Evolutionary conservation across 2,329 filamentous ascomycete genomes (phyloP).

Genomic region (Lecanicillium sp.): DNA sequence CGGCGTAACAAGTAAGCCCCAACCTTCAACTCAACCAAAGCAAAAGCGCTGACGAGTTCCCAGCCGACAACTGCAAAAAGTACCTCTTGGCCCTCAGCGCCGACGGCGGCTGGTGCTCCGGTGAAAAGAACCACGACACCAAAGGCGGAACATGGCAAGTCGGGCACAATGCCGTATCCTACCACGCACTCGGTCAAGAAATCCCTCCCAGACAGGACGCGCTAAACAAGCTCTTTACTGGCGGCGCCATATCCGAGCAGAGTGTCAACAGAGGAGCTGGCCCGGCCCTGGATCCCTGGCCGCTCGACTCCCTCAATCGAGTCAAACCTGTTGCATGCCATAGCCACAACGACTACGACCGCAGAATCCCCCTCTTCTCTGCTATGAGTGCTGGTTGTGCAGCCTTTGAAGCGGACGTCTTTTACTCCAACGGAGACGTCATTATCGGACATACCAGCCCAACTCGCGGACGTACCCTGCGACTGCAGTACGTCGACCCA

Average conservation of each 20-base stretch:
- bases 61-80: constrained; percentile 1
- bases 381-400: constrained; percentile 52
- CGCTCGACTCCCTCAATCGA: constrained; percentile 9
- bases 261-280: constrained; percentile 11
- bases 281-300: constrained; percentile 12
- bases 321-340: constrained; percentile 41
- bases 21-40: background rate
- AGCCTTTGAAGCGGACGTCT: constrained; percentile 63
- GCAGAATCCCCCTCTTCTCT: constrained; percentile 51
- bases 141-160: constrained; percentile 15
- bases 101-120: constrained; percentile 12
- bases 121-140: constrained; percentile 11
- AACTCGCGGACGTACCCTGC: constrained; percentile 7
- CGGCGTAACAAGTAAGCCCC: constrained; percentile 8
- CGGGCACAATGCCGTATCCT: constrained; percentile 11
- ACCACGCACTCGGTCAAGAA: constrained; percentile 12
- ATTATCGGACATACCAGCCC: constrained; percentile 50
- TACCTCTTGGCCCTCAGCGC: constrained; percentile 11
- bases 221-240: constrained; percentile 11
- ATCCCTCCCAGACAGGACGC: constrained; percentile 10
- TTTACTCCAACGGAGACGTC: constrained; percentile 45
- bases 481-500: constrained; percentile 9
- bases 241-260: constrained; percentile 10
- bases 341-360: constrained; percentile 67
- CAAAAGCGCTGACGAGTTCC: background rate